Evolutionary conservation across 1,284 basidiomycete genomes (phyloP), one percentile per base, ranked within the genome.

Genomic region (Peniophora sp.): DNA sequence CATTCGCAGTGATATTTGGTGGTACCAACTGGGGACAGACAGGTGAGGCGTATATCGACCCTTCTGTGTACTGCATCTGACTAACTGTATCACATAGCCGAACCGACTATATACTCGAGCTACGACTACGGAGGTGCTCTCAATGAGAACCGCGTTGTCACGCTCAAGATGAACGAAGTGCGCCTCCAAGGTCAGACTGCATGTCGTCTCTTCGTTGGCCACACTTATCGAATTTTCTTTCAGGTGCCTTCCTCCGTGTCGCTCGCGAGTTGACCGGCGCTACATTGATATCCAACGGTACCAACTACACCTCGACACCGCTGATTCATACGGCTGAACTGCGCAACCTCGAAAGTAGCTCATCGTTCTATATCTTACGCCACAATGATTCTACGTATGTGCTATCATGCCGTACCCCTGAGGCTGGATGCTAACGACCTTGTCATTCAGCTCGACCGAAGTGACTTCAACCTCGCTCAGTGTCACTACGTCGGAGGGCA

Each of bases 121-220:
- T 75, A 75, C 53, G 75, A 76, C 52, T 76, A 76, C 52, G 73
- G 74, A 43, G 73, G 67, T 58, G 73, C 72, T 73, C 22, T 80
- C 52, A 72, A 75, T 51, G 78, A 80, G 60, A 77, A 74, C 52
- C 67, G 77, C 2, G 63, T 73, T 17, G 69, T 75, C 1, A 67
- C 62, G 16, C 60, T 70, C 1, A 80, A 79, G 58, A 79, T 77
- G 71, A 75, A 75, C 47, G 77, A 80, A 57, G 73, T 79, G 69
- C 69, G 77, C 51, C 64, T 74, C 11, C 76, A 79, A 66, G 75
- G 74, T 65, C 44, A 52, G 24, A 14, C 44, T 9, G n/a, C 8
- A n/a, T 8, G 8, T 59, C 59, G 47, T 44, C 59, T 10, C 59
- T 59, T 16, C 59, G 55, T n/a, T n/a, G n/a, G n/a, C n/a, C n/a